Evolutionary conservation across 495 filamentous ascomycete species (phyloP), one percentile per base, ranked within the genome.

Genomic region (Schizothecium vesticola): DNA sequence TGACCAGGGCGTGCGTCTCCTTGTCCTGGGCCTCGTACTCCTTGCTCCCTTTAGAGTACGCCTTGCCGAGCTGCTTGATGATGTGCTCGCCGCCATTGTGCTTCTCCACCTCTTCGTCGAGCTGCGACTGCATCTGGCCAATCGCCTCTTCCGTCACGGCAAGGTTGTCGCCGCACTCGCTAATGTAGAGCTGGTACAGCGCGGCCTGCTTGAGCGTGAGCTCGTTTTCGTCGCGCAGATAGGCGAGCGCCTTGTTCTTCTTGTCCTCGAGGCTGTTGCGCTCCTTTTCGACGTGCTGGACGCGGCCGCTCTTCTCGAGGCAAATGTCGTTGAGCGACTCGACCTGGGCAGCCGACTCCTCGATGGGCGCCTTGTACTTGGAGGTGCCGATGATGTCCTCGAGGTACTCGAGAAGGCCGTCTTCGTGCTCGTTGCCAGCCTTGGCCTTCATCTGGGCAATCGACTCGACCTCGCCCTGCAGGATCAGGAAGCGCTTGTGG

Each of bases 381-480:
- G 93, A 97, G 0, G 95, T 99, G 64, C 95, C 95, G 69, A 99
- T 97, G 72, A 99, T 98, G 76, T 99, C 95, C 75, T 99, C 95
- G 1, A 99, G 87, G 72, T 99, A 99, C 77, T 99, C 95, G 25
- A 99, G 83, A 26, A 99, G 85, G 21, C 95, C 95, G 74, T 99
- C 95, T 71, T 99, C 95, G 71, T 97, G 93, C 72, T 98, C 95
- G 69, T 91, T 92, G 24, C 84, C 89, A 3, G 96, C 95, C 77
- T 99, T 99, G 1, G 95, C 86, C 78, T 98, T 99, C 95, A 99
- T 99, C 80, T 99, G 95, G 26, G 95, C 94, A 72, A 99, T 99
- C 0, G 93, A 97, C 76, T 99, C 95, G 67, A 99, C 95, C 78
- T 99, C 95, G 69, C 95, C 95, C 79, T 99, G 95, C 60, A 99